These are phyloP conservation scores for Xylariaceae sp. DNA, from an alignment of 2,329 filamentous ascomycete genomes.

Conservation along the genomic window DNA sequence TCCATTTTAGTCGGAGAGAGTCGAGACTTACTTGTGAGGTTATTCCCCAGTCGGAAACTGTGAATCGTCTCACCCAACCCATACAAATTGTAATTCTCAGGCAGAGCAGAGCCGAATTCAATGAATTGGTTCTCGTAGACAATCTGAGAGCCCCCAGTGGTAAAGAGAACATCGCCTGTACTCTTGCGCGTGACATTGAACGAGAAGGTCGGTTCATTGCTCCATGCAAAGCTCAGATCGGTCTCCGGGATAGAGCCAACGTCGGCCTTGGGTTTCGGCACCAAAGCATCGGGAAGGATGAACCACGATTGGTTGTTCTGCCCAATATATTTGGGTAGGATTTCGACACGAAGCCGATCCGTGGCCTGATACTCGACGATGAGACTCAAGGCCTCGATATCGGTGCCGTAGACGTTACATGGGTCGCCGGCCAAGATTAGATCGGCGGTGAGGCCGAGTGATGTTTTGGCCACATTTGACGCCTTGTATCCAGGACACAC, in stretches of 20 bases:
- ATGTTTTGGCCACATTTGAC: slow-evolving; percentile 49
- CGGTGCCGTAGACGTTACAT: slow-evolving; percentile 74
- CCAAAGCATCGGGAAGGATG: slow-evolving; percentile 56
- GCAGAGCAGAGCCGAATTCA: slow-evolving; percentile 61
- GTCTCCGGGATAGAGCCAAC: slow-evolving; percentile 43
- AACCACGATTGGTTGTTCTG: slow-evolving; percentile 61
- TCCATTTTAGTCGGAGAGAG: not conserved
- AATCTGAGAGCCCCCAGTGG: slow-evolving; percentile 56
- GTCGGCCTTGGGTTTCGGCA: slow-evolving; percentile 48
- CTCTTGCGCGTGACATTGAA: slow-evolving; percentile 58
- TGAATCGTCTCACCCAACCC: slow-evolving; percentile 71
- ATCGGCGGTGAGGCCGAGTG: slow-evolving; percentile 59
- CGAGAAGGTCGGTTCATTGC: slow-evolving; percentile 55
- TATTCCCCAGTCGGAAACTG: slow-evolving; percentile 64
- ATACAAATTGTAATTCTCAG: slow-evolving; percentile 68
- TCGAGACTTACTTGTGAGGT: slow-evolving; percentile 53
- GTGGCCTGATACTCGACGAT: slow-evolving; percentile 61
- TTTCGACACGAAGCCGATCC: slow-evolving; percentile 64
- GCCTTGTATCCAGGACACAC: slow-evolving; percentile 66
- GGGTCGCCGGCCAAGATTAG: slow-evolving; percentile 62
- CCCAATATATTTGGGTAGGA: slow-evolving; percentile 59
- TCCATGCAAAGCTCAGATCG: slow-evolving; percentile 51
- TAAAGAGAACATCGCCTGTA: slow-evolving; percentile 61
- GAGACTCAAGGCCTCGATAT: slow-evolving; percentile 61
- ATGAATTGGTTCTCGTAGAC: slow-evolving; percentile 76